Percentiles rank a stretch among this genome's conserved stretches.
phyloP scores from a whole-genome alignment of 495 filamentous ascomycete species.

The Patellaria atrata region DNA sequence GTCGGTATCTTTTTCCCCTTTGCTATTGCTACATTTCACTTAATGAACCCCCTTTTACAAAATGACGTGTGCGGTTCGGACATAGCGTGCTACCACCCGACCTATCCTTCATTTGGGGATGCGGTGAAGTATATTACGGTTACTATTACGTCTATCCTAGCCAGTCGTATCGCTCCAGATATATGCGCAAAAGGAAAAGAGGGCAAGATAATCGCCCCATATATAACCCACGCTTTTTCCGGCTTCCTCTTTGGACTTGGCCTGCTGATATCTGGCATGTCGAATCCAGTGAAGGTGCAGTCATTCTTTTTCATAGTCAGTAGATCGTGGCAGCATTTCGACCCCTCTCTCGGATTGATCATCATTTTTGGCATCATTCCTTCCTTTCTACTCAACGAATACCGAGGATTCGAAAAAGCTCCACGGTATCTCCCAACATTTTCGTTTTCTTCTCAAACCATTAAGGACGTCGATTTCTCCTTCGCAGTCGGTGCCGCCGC shows the following conservation, averaged over 20 bases:
- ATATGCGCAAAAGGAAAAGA: no score
- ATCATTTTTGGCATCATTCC: slow-evolving; percentile 38
- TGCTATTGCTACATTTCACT: slow-evolving; percentile 36
- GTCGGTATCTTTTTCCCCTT: slow-evolving; percentile 41
- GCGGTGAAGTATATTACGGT: no score
- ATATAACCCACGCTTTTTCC: slow-evolving; percentile 24
- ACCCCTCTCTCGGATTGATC: slow-evolving; percentile 39
- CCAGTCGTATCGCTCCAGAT: slow-evolving; percentile 24
- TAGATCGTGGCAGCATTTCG: slow-evolving; percentile 33
- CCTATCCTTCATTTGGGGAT: slow-evolving; percentile 36
- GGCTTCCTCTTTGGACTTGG: slow-evolving; percentile 42
- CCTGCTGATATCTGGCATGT: slow-evolving; percentile 41
- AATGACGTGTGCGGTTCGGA: slow-evolving; percentile 21
- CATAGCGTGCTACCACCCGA: slow-evolving; percentile 32
- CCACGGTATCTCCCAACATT: slow-evolving; percentile 35
- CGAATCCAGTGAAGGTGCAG: slow-evolving; percentile 37
- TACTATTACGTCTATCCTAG: slow-evolving; percentile 24
- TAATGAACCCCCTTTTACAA: slow-evolving; percentile 25
- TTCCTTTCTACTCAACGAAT: slow-evolving; percentile 27
- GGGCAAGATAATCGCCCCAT: slow-evolving; percentile 15
- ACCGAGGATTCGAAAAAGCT: slow-evolving; percentile 10
- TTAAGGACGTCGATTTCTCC: slow-evolving; percentile 39
- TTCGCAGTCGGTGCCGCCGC: slow-evolving; percentile 36
- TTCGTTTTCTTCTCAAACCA: slow-evolving; percentile 32
- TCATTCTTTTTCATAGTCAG: slow-evolving; percentile 38